Percentiles rank a stretch among this genome's conserved stretches.
Evolutionary conservation across 1,139 yeast genomes (phyloP).

Genomic region (Hansenula lynferdii): DNA sequence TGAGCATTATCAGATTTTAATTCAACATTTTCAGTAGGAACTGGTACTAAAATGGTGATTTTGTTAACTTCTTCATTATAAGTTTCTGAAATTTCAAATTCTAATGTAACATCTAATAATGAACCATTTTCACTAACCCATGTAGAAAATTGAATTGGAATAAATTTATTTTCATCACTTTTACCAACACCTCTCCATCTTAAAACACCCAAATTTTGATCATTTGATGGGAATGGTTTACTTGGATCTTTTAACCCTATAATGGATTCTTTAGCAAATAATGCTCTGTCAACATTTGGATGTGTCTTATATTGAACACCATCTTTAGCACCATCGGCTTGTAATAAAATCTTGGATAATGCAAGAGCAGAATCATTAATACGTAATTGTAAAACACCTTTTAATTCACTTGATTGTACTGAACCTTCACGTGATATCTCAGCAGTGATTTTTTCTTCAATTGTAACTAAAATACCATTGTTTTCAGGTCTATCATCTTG

Average conservation of each 20-base stretch:
- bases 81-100: conserved; percentile 63
- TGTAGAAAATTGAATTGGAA: conserved; percentile 76
- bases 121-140: conserved; percentile 73
- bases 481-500: conserved; percentile 35
- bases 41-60: conserved; percentile 64
- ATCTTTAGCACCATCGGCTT: conserved; percentile 39
- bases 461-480: conserved; percentile 73
- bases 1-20: conserved; percentile 41
- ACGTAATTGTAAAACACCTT: conserved; percentile 88
- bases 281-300: conserved; percentile 85
- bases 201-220: conserved; percentile 83
- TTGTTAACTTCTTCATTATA: conserved; percentile 48
- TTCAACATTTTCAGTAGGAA: conserved; percentile 51
- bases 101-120: conserved; percentile 73
- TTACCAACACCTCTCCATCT: conserved; percentile 80
- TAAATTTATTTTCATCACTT: conserved; percentile 46
- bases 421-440: conserved; percentile 84
- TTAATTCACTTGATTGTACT: conserved; percentile 67
- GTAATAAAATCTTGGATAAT: conserved; percentile 56
- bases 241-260: conserved; percentile 73
- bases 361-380: conserved; percentile 70
- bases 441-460: conserved; percentile 76
- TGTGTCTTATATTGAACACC: conserved; percentile 84
- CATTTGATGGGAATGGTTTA: conserved; percentile 87
- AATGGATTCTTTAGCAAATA: conserved; percentile 51